Evolutionary conservation across 208 protist genomes (phyloP).

Genomic region (Trypanosoma grayi): DNA sequence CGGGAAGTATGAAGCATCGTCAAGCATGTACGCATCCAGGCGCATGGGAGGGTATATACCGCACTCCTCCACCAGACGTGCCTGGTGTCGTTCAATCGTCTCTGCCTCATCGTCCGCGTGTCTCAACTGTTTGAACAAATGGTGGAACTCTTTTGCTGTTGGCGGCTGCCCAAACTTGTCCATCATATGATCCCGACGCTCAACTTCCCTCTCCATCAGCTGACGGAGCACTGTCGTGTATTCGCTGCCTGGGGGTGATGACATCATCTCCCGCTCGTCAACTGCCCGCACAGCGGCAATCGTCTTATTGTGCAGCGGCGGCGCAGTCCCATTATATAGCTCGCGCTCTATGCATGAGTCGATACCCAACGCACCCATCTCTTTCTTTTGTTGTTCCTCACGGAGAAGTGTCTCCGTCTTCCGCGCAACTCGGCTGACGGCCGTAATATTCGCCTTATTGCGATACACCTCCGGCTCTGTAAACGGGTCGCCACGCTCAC

Average conservation of each 20-base stretch:
- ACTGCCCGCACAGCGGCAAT: slow-evolving; percentile 32
- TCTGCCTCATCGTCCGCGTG: slow-evolving; percentile 55
- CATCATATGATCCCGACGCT: slow-evolving; percentile 64
- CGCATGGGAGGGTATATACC: slow-evolving; percentile 72
- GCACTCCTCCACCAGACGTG: slow-evolving; percentile 69
- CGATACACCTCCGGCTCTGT: slow-evolving; percentile 73
- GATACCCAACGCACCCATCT: slow-evolving; percentile 35
- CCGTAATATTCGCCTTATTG: slow-evolving; percentile 54
- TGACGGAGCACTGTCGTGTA: slow-evolving; percentile 39
- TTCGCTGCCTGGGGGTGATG: slow-evolving; percentile 5
- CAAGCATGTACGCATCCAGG: slow-evolving; percentile 88
- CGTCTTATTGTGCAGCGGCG: slow-evolving; percentile 30
- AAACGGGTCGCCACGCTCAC: slow-evolving; percentile 68
- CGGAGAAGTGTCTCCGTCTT: slow-evolving; percentile 40
- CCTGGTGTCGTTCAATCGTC: slow-evolving; percentile 53
- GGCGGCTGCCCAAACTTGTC: slow-evolving; percentile 75
- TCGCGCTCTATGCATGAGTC: slow-evolving; percentile 35
- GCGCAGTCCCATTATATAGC: slow-evolving; percentile 28
- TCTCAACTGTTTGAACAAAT: slow-evolving; percentile 55
- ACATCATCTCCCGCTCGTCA: slow-evolving; percentile 36
- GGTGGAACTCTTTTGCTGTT: slow-evolving; percentile 68
- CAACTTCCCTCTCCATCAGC: slow-evolving; percentile 64
- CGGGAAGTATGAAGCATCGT: slow-evolving; percentile 83
- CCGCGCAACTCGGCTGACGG: slow-evolving; percentile 43
- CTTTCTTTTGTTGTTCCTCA: slow-evolving; percentile 36